These are phyloP conservation scores for Pisolithus marmoratus DNA, from an alignment of 768 basidiomycete species.

Conservation along the genomic window DNA sequence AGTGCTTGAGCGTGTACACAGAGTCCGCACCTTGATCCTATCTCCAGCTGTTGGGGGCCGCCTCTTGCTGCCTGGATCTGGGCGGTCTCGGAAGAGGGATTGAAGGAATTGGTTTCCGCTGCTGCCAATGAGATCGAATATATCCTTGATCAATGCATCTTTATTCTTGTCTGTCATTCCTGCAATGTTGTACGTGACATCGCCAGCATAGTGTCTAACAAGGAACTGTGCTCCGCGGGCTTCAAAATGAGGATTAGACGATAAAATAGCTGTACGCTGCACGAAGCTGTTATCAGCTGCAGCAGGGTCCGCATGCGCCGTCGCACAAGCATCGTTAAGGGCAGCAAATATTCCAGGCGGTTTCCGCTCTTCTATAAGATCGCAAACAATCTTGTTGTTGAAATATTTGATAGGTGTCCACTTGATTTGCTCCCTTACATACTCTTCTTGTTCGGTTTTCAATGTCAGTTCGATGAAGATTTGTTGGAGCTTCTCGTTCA, in stretches of 20 bases:
- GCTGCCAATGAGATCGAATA: constrained; percentile 80
- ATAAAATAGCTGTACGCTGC: constrained; percentile 77
- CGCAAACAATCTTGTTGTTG: constrained; percentile 97
- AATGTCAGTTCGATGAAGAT: constrained; percentile 99
- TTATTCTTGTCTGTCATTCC: constrained; percentile 99
- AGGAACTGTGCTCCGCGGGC: constrained; percentile 91
- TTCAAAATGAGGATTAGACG: constrained; percentile 91
- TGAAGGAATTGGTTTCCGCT: constrained; percentile 86
- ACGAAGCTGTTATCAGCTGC: constrained; percentile 97
- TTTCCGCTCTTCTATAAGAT: constrained; percentile 92
- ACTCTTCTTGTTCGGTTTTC: constrained; percentile 99
- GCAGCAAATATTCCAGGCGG: constrained; percentile 98
- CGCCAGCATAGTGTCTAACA: constrained; percentile 95
- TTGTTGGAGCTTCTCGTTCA: constrained; percentile 99
- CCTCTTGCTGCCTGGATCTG: constrained; percentile 96
- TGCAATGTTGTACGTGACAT: constrained; percentile 94
- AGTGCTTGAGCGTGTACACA: neutral
- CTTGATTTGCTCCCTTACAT: constrained; percentile 96
- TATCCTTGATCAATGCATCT: constrained; percentile 91
- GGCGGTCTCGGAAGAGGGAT: constrained; percentile 84
- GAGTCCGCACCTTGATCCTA: constrained; percentile 75
- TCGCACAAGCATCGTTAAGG: constrained; percentile 97
- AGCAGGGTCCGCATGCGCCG: constrained; percentile 93
- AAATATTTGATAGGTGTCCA: constrained; percentile 99
- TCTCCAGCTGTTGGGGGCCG: constrained; percentile 96